Evolutionary conservation across 257 asterid genomes (phyloP).

Genomic region (Echium plantagineum): DNA sequence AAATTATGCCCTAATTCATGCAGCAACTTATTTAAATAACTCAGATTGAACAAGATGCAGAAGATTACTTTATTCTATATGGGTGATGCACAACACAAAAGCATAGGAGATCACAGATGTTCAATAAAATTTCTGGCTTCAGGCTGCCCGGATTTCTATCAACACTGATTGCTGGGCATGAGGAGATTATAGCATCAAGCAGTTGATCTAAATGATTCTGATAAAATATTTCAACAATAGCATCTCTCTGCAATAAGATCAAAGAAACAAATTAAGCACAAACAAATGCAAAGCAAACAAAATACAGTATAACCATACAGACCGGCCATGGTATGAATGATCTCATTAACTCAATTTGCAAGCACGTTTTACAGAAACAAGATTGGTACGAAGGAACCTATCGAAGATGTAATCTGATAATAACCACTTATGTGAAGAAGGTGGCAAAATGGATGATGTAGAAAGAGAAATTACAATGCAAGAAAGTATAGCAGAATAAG

Average conservation of each 20-base stretch:
- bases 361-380: not conserved
- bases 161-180: constrained; percentile 41
- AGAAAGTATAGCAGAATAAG: not conserved
- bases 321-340: not conserved
- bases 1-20: constrained; percentile 5
- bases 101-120: constrained; percentile 87
- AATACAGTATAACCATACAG: not conserved
- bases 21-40: constrained; percentile 3
- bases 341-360: too few species aligned
- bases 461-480: not conserved
- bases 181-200: constrained; percentile 65
- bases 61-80: constrained; percentile 69
- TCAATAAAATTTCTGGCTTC: constrained; percentile 82
- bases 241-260: constrained; percentile 66
- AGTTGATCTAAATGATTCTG: constrained; percentile 79
- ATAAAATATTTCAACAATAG: constrained; percentile 67
- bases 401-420: not conserved
- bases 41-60: constrained; percentile 7
- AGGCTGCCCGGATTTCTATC: constrained; percentile 30
- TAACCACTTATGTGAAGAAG: not conserved
- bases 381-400: not conserved
- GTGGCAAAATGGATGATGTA: not conserved
- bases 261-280: not conserved
- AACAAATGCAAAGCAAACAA: not conserved
- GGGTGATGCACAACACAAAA: constrained; percentile 94